Evolutionary conservation across 2,329 filamentous ascomycete genomes (phyloP).

Genomic region (Pseudopyrenochaeta lycopersici): DNA sequence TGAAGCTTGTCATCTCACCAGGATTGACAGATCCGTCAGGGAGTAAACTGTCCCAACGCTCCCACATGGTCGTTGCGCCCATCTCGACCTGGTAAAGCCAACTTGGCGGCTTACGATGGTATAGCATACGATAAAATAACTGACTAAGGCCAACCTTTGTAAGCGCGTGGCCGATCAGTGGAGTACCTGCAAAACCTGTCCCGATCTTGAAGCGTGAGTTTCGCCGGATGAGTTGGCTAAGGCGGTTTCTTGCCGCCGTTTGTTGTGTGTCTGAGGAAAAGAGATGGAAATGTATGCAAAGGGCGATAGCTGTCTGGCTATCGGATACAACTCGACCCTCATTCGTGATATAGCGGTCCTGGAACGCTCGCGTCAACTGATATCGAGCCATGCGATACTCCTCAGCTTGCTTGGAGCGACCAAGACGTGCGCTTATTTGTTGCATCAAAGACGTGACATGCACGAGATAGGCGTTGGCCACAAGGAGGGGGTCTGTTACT

Average conservation of each 20-base stretch:
- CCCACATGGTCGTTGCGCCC: constrained; percentile 60
- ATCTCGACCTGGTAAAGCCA: constrained; percentile 59
- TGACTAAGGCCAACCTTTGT: constrained; percentile 16
- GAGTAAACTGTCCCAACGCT: constrained; percentile 60
- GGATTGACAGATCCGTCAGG: constrained; percentile 56
- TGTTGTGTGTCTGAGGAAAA: background rate
- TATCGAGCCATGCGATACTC: no score
- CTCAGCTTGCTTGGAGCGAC: no score
- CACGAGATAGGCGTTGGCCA: background rate
- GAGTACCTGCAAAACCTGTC: constrained; percentile 21
- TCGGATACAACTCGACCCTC: no score
- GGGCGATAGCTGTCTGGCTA: no score
- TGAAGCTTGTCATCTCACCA: constrained; percentile 54
- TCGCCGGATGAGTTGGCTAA: background rate
- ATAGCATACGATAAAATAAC: constrained; percentile 55
- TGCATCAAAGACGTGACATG: background rate
- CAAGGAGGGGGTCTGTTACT: constrained; percentile 1
- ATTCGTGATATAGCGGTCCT: no score
- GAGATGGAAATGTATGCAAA: no score
- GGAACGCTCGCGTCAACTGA: no score
- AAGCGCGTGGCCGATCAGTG: constrained; percentile 11
- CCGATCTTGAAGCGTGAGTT: constrained; percentile 14
- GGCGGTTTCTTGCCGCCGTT: background rate
- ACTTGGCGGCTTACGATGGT: no score
- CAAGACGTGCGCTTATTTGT: background rate